Base-by-base conservation (phyloP, 306 rosid genomes). In the Canavalia ensiformis region DNA sequence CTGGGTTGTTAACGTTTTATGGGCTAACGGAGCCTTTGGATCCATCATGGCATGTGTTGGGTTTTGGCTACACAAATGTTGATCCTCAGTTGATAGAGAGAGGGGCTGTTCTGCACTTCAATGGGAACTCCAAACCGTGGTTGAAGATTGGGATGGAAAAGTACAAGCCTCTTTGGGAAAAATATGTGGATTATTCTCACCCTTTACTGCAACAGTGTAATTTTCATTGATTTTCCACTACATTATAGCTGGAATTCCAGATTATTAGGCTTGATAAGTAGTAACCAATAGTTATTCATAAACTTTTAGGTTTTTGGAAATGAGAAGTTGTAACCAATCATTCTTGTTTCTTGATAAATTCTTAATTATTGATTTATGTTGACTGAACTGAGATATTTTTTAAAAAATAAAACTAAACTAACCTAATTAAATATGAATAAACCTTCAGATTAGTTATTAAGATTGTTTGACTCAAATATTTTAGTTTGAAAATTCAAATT, bases 61-160 rank as follows among this genome's bases (percentile, higher is more conserved):
- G 98, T 33, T 85, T 94, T 59, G 98, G 98, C 71, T 94, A 94
- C 86, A 91, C 98, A 39, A 94, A 81, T 47, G 91, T 94, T 60
- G 98, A 94, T 84, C 86, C 89, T 76, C 87, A 86, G 84, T 76
- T 89, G 78, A 87, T 94, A 86, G 89, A 89, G 83, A 90, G 86
- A 49, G 98, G 97, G 34, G 97, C 98, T 31, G 98, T 94, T 34
- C 86, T 94, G 66, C 98, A 94, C 75, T 94, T 87, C 78, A 94
- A 94, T 41, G 98, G 98, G n/a, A 94, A 94, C 86, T 91, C 97
- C 55, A 94, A 94, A 77, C 98, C 98, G 0, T 94, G 98, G 98
- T 84, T 94, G 90, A 94, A 94, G 91, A 94, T 94, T 72, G 98
- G 93, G 57, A 90, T 94, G 34, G 98, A 94, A 65, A 94, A 91